Conservation (phyloP, 2,329 filamentous ascomycete genomes). For the Ophiostoma piceae region DNA sequence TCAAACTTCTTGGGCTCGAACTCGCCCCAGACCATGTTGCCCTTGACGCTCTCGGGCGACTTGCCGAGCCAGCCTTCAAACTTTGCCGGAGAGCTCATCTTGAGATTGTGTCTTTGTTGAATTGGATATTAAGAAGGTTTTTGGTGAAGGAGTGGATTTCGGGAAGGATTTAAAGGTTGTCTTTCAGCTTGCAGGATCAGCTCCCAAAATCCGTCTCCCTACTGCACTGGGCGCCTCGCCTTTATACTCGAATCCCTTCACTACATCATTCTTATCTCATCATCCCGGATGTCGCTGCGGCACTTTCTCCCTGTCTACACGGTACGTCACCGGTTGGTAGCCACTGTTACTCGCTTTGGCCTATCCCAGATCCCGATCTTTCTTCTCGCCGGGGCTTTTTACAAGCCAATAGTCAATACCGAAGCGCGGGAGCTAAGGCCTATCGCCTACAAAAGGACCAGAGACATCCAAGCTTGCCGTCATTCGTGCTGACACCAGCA, state of each 20-base stretch:
- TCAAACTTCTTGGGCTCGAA: conserved; percentile 62
- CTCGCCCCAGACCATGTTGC: conserved; percentile 51
- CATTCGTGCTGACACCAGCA: not conserved
- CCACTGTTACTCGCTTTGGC: not conserved
- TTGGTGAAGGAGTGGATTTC: not conserved
- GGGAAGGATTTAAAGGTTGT: not conserved
- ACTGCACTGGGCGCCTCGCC: not conserved
- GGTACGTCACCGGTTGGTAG: not conserved
- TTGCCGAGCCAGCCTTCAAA: conserved; percentile 51
- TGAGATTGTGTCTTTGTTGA: not conserved
- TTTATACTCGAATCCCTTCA: not conserved
- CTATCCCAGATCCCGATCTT: not conserved
- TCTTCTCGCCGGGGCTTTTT: not conserved
- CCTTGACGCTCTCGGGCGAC: conserved; percentile 39
- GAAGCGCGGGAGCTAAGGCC: not conserved
- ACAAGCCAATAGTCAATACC: not conserved
- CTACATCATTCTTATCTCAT: not conserved
- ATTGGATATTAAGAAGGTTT: too few relatives aligned
- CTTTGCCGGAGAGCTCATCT: conserved; percentile 30
- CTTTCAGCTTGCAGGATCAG: not conserved
- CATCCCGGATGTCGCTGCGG: not conserved
- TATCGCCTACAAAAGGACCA: not conserved
- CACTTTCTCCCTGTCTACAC: not conserved
- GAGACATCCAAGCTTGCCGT: not conserved
- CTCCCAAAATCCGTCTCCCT: not conserved